Base-by-base conservation (phyloP, 1,284 basidiomycete genomes). In the Laetiporus sulphureus region DNA sequence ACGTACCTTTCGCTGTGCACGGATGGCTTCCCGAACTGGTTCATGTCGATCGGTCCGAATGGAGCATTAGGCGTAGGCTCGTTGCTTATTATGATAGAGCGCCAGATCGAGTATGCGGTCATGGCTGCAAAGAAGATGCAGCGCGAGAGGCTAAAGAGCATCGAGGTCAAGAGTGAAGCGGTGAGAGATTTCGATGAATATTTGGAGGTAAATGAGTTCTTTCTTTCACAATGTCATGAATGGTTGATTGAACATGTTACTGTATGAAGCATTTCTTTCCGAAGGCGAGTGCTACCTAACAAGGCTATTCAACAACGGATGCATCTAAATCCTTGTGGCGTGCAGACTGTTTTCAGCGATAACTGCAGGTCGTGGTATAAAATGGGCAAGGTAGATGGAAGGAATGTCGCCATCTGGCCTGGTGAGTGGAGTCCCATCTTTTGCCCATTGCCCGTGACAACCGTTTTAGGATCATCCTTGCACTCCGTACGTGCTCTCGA, bases 301-400 rank as follows among this genome's bases (percentile, higher is more conserved):
- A n/a, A n/a, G n/a, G n/a, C n/a, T n/a, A n/a, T n/a, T n/a, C n/a
- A n/a, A n/a, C n/a, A n/a, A n/a, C n/a, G 7, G 15, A 6, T 20
- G 11, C 35, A 47, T 13, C 24, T 27, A 79, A 74, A 79, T 75
- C 3, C 76, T 81, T 1, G 81, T 71, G 53, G 68, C n/a, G 69
- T 25, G 69, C 72, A 41, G 71, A 73, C 43, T 82, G 80, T 51
- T 64, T 70, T 4, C 76, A n/a, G n/a, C n/a, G n/a, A n/a, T n/a
- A n/a, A n/a, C n/a, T n/a, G n/a, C n/a, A n/a, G n/a, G n/a, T n/a
- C 77, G 3, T 84, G 81, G 81, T 83, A 83, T 52, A 83, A 83
- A 55, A 65, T 63, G 34, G 77, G 77, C 3, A 71, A 71, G 45
- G 69, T 70, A 49, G 74, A 79, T 44, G 79, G 80, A 2, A 66